Evolutionary conservation across 805 yeast genomes (phyloP).

Genomic region (Scheffersomyces lignosus): DNA sequence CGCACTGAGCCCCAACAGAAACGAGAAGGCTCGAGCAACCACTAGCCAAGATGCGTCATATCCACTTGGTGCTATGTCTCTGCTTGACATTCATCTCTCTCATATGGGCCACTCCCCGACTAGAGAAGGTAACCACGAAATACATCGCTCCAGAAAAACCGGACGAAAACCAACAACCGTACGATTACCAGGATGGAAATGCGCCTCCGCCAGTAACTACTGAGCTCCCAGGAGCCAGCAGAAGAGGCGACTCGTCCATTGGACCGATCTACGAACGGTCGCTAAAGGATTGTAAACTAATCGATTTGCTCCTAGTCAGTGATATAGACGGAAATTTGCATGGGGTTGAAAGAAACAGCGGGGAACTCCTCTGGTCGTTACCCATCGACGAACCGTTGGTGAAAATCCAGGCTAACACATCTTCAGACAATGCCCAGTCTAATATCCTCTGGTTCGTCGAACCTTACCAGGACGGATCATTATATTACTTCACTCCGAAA

Average conservation of each 20-base stretch:
- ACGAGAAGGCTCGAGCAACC: too few relatives aligned
- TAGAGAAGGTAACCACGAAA: slow-evolving; percentile 16
- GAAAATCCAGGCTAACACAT: slow-evolving; percentile 30
- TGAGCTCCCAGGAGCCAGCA: background rate
- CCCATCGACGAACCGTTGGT: slow-evolving; percentile 66
- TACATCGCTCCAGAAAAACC: slow-evolving; percentile 5
- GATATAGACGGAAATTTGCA: slow-evolving; percentile 88
- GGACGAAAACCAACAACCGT: slow-evolving; percentile 4
- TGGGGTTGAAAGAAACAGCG: slow-evolving; percentile 74
- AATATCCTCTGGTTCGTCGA: slow-evolving; percentile 81
- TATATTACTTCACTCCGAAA: slow-evolving; percentile 75
- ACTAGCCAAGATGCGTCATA: too few relatives aligned
- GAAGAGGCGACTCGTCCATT: slow-evolving; percentile 15
- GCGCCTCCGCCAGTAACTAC: slow-evolving; percentile 1
- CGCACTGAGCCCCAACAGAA: too few relatives aligned
- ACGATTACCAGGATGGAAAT: slow-evolving; percentile 5
- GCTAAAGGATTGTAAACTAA: slow-evolving; percentile 48
- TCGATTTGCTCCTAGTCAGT: slow-evolving; percentile 65
- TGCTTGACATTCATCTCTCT: slow-evolving; percentile 5
- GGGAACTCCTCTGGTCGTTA: slow-evolving; percentile 75
- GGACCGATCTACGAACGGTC: slow-evolving; percentile 40
- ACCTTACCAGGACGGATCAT: slow-evolving; percentile 80
- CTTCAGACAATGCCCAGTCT: slow-evolving; percentile 16
- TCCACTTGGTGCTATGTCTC: too few relatives aligned
- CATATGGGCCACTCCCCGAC: slow-evolving; percentile 18